These are phyloP conservation scores for Ustulina deusta DNA, from an alignment of 2,329 filamentous ascomycete genomes.

Conservation along the genomic window DNA sequence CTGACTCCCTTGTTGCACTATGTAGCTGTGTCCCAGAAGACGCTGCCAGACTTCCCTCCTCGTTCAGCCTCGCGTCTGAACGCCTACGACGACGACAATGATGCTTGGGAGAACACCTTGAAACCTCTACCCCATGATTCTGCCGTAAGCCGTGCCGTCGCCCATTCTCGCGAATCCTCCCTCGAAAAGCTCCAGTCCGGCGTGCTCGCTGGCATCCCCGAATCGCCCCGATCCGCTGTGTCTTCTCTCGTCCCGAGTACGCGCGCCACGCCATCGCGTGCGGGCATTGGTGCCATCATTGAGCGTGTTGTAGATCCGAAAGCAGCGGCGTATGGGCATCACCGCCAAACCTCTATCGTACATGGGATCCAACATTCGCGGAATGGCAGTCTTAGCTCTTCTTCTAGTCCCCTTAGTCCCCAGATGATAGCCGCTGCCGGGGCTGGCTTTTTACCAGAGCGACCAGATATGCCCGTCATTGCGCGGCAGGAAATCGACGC, in stretches of 20 bases:
- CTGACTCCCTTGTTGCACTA: slow-evolving; percentile 47
- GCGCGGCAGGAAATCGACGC: slow-evolving; percentile 61
- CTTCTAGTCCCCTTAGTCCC: slow-evolving; percentile 87
- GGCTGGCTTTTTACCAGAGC: slow-evolving; percentile 64
- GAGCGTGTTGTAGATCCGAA: slow-evolving; percentile 70
- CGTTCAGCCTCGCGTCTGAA: slow-evolving; percentile 64
- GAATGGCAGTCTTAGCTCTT: slow-evolving; percentile 87
- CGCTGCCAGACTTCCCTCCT: slow-evolving; percentile 65
- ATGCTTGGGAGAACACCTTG: slow-evolving; percentile 64
- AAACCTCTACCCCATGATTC: slow-evolving; percentile 60
- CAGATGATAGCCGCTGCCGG: slow-evolving; percentile 82
- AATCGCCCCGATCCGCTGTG: slow-evolving; percentile 49
- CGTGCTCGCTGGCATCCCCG: slow-evolving; percentile 49
- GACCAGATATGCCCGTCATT: slow-evolving; percentile 63
- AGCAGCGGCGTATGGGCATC: slow-evolving; percentile 78
- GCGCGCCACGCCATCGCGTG: slow-evolving; percentile 57
- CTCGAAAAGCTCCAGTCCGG: slow-evolving; percentile 63
- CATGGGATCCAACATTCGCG: slow-evolving; percentile 94
- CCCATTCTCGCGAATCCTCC: slow-evolving; percentile 70
- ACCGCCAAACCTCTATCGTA: slow-evolving; percentile 96
- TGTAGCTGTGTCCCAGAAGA: slow-evolving; percentile 68
- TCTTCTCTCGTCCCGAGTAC: slow-evolving; percentile 55
- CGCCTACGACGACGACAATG: slow-evolving; percentile 61
- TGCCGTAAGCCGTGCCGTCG: slow-evolving; percentile 53
- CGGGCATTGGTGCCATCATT: slow-evolving; percentile 57